Percentiles rank a stretch among this genome's conserved stretches.
Evolutionary conservation across 306 rosid genomes (phyloP).

Genomic region (Lotus japonicus): DNA sequence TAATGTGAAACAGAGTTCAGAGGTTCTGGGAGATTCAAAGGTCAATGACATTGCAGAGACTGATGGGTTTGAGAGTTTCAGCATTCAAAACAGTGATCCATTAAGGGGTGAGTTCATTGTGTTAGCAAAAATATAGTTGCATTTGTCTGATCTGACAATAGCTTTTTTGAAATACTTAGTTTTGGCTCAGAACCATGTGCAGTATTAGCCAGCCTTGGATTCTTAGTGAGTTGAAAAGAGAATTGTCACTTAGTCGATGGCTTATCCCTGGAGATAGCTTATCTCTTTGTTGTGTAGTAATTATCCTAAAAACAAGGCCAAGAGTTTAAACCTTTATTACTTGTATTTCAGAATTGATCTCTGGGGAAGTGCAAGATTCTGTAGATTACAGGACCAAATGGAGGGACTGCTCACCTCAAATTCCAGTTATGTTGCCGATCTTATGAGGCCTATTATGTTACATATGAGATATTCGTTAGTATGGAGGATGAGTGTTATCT

Average conservation of each 20-base stretch:
- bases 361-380: conserved; percentile 46
- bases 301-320: background rate
- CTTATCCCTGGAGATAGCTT: background rate
- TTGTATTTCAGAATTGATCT: conserved; percentile 40
- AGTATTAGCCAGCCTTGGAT: conserved; percentile 12
- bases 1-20: conserved; percentile 34
- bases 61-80: conserved; percentile 25
- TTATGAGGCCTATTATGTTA: conserved; percentile 10
- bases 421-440: conserved; percentile 51
- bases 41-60: conserved; percentile 19
- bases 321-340: background rate
- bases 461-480: background rate
- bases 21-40: conserved; percentile 27
- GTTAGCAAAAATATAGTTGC: conserved; percentile 8
- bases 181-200: conserved; percentile 8
- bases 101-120: conserved; percentile 40
- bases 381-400: conserved; percentile 54
- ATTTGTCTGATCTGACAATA: background rate
- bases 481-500: conserved; percentile 17
- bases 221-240: background rate
- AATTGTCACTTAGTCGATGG: background rate
- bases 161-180: background rate
- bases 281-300: background rate
- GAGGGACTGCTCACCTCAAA: conserved; percentile 48
- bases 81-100: conserved; percentile 34